phyloP scores from a whole-genome alignment of 768 basidiomycete species.

The Hortiboletus campestris region DNA sequence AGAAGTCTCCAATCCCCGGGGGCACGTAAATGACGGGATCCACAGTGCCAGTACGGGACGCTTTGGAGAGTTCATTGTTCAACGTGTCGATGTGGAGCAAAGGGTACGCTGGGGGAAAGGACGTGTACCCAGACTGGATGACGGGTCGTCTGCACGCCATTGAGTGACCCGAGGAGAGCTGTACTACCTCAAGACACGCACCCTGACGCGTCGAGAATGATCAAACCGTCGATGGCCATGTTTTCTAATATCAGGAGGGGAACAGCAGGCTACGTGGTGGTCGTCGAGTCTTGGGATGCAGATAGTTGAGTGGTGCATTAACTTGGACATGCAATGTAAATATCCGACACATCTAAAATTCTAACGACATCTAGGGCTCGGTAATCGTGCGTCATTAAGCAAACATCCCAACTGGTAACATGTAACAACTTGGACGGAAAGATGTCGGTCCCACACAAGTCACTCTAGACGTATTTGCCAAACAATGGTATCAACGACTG shows the following conservation, averaged over 20 bases:
- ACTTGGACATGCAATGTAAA: constrained; percentile 4
- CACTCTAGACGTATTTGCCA: constrained; percentile 69
- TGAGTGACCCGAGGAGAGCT: constrained; percentile 1
- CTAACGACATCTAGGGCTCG: constrained; percentile 1
- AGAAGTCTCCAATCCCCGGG: constrained; percentile 39
- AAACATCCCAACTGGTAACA: background rate
- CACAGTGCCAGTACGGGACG: constrained; percentile 50
- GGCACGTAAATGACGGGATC: constrained; percentile 76
- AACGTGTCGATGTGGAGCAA: constrained; percentile 84
- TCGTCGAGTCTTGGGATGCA: background rate
- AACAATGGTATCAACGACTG: constrained; percentile 94
- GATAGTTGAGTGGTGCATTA: constrained; percentile 4
- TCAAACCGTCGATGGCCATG: constrained; percentile 82
- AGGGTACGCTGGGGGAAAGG: constrained; percentile 73
- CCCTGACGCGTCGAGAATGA: constrained; percentile 75
- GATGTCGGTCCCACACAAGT: background rate
- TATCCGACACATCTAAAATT: constrained; percentile 10
- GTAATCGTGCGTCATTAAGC: background rate
- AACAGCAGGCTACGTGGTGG: background rate
- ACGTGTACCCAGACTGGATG: constrained; percentile 87
- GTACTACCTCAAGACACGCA: constrained; percentile 35
- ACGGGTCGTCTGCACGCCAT: constrained; percentile 59
- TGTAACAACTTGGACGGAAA: background rate
- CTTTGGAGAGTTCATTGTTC: constrained; percentile 66
- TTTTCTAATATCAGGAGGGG: background rate